Conservation (phyloP, 2,329 filamentous ascomycete species). For the Hymenoscyphus occultus region DNA sequence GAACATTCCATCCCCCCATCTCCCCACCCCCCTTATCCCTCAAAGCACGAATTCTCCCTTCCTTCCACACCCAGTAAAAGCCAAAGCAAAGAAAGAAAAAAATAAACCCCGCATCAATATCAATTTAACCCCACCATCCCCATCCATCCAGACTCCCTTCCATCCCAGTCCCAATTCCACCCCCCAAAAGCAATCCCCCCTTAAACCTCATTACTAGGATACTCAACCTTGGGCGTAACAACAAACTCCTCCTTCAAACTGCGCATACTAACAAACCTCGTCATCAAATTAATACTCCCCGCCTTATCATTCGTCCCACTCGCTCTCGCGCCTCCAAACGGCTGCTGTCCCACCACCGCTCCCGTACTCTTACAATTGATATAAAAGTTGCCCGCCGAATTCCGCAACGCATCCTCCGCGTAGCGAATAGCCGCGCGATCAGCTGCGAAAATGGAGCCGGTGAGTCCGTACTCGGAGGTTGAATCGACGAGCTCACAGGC, state of each 20-base stretch:
- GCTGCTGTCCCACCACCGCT: constrained; percentile 70
- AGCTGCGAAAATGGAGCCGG: constrained; percentile 70
- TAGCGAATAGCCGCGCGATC: constrained; percentile 63
- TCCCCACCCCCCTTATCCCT: too few relatives aligned
- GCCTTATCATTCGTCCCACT: constrained; percentile 74
- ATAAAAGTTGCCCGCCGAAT: constrained; percentile 81
- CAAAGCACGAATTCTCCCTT: too few relatives aligned
- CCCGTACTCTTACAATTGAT: constrained; percentile 80
- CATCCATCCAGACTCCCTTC: neutral
- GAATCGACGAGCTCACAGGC: constrained; percentile 64
- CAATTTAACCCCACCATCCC: too few relatives aligned
- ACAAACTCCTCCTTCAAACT: constrained; percentile 75
- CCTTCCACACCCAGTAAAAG: too few relatives aligned
- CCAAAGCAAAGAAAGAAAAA: too few relatives aligned
- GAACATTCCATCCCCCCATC: too few relatives aligned
- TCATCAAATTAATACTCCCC: constrained; percentile 61
- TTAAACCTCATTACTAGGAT: constrained; percentile 65
- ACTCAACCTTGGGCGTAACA: constrained; percentile 59
- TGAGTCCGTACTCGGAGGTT: constrained; percentile 75
- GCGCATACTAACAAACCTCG: constrained; percentile 63
- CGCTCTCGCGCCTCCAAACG: constrained; percentile 66
- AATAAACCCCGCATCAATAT: too few relatives aligned
- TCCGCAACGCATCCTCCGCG: constrained; percentile 68
- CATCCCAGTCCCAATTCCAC: neutral
- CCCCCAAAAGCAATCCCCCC: neutral